Evolutionary conservation across 1,284 basidiomycete genomes (phyloP).

Genomic region (Ustilago bromivora): DNA sequence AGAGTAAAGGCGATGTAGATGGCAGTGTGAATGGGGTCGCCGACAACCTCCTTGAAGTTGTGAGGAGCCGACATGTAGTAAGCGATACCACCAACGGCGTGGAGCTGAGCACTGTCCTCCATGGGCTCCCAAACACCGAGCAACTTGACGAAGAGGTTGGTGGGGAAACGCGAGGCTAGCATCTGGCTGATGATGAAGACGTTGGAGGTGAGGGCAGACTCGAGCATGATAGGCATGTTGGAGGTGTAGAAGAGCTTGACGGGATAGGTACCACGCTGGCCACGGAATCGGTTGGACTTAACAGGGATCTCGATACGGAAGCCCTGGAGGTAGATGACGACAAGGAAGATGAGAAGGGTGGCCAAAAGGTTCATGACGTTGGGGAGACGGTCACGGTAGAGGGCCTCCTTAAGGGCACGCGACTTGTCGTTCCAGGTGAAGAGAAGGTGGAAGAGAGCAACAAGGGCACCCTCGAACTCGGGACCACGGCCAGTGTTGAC

Average conservation of each 20-base stretch:
- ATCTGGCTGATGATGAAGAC: slow-evolving; percentile 97
- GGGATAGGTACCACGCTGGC: slow-evolving; percentile 93
- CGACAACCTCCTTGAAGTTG: slow-evolving; percentile 84
- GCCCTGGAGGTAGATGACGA: slow-evolving; percentile 97
- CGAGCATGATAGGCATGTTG: slow-evolving; percentile 99
- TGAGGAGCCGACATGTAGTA: slow-evolving; percentile 99
- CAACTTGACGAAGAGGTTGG: slow-evolving; percentile 87
- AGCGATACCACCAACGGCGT: slow-evolving; percentile 89
- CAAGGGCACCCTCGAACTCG: slow-evolving; percentile 96
- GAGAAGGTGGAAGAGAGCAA: slow-evolving; percentile 95
- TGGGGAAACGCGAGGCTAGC: slow-evolving; percentile 87
- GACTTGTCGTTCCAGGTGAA: slow-evolving; percentile 99
- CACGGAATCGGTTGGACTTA: slow-evolving; percentile 95
- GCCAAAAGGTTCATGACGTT: slow-evolving; percentile 98
- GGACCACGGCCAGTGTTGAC: slow-evolving; percentile 97
- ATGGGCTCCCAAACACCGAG: slow-evolving; percentile 97
- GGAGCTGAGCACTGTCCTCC: slow-evolving; percentile 91
- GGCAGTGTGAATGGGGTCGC: slow-evolving; percentile 92
- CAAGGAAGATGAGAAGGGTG: slow-evolving; percentile 89
- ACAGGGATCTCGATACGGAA: slow-evolving; percentile 99
- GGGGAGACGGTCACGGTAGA: slow-evolving; percentile 95
- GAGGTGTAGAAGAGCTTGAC: slow-evolving; percentile 99
- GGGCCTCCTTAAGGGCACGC: slow-evolving; percentile 94
- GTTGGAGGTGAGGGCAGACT: slow-evolving; percentile 91
- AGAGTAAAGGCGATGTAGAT: slow-evolving; percentile 94